Evolutionary conservation across 345 rosid genomes (phyloP).

Genomic region (Raphanus raphanistrum): DNA sequence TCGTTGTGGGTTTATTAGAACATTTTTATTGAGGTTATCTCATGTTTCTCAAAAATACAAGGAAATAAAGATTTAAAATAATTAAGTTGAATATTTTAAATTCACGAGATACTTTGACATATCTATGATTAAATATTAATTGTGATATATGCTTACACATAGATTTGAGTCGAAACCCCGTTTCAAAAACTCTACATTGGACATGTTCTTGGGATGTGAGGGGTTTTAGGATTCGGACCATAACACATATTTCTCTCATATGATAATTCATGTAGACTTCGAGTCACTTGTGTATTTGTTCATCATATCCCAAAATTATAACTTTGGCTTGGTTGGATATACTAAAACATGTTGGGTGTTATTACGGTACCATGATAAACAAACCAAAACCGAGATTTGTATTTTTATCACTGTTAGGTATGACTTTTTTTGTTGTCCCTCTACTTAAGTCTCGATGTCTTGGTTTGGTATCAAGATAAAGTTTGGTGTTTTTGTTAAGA

Average conservation of each 20-base stretch:
- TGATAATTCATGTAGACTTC: background rate
- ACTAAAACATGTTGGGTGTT: background rate
- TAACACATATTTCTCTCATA: background rate
- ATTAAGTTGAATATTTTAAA: background rate
- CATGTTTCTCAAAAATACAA: background rate
- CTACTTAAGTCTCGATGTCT: background rate
- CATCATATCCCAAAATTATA: background rate
- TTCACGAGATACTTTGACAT: background rate
- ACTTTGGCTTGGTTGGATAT: background rate
- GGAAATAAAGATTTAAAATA: background rate
- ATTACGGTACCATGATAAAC: background rate
- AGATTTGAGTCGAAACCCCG: background rate
- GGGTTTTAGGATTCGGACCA: background rate
- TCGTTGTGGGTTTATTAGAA: background rate
- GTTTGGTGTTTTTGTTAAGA: slow-evolving; percentile 25
- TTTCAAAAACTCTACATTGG: background rate
- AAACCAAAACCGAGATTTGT: background rate
- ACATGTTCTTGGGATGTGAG: background rate
- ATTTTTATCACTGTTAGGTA: slow-evolving; percentile 23
- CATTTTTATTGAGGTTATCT: background rate
- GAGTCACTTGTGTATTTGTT: background rate
- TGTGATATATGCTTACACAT: background rate
- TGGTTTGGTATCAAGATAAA: slow-evolving; percentile 16
- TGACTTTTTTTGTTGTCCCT: background rate
- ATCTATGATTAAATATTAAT: background rate